Base-by-base conservation (phyloP, 2,329 filamentous ascomycete species). In the Lachnum nothofagi region DNA sequence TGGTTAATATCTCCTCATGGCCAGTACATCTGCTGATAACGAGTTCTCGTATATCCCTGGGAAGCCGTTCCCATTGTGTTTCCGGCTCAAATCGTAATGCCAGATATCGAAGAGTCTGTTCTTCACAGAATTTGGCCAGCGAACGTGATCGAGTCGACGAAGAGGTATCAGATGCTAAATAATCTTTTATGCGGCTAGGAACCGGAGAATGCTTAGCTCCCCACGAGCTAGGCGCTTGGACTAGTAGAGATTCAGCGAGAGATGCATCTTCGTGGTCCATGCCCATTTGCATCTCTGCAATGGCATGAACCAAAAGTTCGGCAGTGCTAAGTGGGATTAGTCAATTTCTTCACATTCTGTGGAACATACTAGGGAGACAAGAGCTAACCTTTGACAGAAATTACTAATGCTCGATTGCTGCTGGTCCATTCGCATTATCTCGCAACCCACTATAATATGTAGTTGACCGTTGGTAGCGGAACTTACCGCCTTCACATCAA, bases 51-150 rank as follows among this genome's bases (percentile, higher is more conserved):
- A 78, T 69, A 6, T 70, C 65, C 14, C 67, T 58, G 3, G 75
- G 73, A 9, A 79, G 61, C 20, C 58, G 63, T 31, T 79, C 75
- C 76, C 76, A 79, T 24, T 75, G 66, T 8, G 67, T 68, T 45
- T 79, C 74, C 46, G 67, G 68, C 34, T 77, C 68, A 24, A 75
- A 68, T 0, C 74, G 74, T 20, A 79, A 60, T 42, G 72, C 75
- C 4, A 76, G 61, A 46, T 72, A 68, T 16, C 68, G 65, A 12
- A 79, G 60, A 1, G 75, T 60, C n/a, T 76, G 52, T 16, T 44
- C 43, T 23, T 57, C 50, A n/a, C 70, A 57, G 24, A 46, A 51
- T 35, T 19, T 33, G 19, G 51, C 45, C 33, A 55, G 38, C 66
- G 42, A 39, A 27, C 39, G 31, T 37, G 48, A 46, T 40, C 41